Evolutionary conservation across 2,329 filamentous ascomycete species (phyloP).

Genomic region (Botryotinia globosa): DNA sequence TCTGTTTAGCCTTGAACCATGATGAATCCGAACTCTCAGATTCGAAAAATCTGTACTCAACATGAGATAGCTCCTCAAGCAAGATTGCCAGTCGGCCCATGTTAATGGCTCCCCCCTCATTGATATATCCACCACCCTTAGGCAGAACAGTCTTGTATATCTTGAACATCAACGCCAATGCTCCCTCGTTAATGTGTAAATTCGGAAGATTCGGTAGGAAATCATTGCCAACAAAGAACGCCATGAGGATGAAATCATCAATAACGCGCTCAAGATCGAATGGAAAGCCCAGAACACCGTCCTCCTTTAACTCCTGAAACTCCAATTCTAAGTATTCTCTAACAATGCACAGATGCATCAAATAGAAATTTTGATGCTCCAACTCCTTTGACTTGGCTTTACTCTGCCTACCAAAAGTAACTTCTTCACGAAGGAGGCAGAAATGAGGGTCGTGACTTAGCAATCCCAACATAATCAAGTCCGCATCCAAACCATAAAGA

Average conservation of each 20-base stretch:
- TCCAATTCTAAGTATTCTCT: constrained; percentile 95
- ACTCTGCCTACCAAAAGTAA: constrained; percentile 87
- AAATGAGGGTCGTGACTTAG: constrained; percentile 98
- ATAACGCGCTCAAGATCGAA: constrained; percentile 97
- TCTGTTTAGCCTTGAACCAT: constrained; percentile 87
- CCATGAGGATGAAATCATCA: constrained; percentile 99
- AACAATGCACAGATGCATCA: constrained; percentile 96
- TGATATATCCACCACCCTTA: constrained; percentile 89
- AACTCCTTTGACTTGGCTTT: constrained; percentile 92
- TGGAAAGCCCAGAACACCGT: constrained; percentile 67
- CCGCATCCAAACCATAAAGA: constrained; percentile 93
- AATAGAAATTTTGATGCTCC: constrained; percentile 97
- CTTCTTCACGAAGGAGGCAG: constrained; percentile 92
- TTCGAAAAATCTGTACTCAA: constrained; percentile 92
- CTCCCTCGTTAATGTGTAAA: constrained; percentile 97
- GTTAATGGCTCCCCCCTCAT: constrained; percentile 91
- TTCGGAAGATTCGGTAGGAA: constrained; percentile 96
- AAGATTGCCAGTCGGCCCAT: constrained; percentile 73
- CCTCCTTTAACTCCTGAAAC: constrained; percentile 84
- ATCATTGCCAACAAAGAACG: constrained; percentile 98
- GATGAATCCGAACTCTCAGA: constrained; percentile 81
- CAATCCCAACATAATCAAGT: constrained; percentile 97
- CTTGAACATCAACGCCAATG: constrained; percentile 93
- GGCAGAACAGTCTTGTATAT: constrained; percentile 91
- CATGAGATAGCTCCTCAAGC: constrained; percentile 78